Conservation (phyloP, 345 rosid genomes). For the Cardiospermum halicacabum region DNA sequence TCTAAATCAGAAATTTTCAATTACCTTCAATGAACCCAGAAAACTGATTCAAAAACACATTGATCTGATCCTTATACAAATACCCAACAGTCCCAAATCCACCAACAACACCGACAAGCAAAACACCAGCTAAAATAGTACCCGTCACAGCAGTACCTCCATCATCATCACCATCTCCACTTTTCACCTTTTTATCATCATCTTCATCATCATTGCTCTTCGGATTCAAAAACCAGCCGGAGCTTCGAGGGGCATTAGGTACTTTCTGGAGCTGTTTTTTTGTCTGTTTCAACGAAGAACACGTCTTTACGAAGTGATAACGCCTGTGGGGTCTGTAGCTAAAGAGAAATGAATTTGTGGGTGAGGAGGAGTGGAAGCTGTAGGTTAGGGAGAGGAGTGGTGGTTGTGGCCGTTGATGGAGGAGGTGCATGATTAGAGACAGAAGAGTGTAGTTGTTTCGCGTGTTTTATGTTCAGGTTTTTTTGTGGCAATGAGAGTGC, state of each 20-base stretch:
- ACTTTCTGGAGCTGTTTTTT: slow-evolving; percentile 55
- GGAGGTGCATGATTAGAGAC: slow-evolving; percentile 31
- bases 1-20: not conserved
- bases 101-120: slow-evolving; percentile 82
- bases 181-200: slow-evolving; percentile 24
- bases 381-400: slow-evolving; percentile 23
- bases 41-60: slow-evolving; percentile 69
- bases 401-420: slow-evolving; percentile 20
- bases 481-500: slow-evolving; percentile 10
- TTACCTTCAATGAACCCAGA: slow-evolving; percentile 88
- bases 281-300: slow-evolving; percentile 68
- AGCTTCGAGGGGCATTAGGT: slow-evolving; percentile 54
- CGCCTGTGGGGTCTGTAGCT: slow-evolving; percentile 59
- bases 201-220: slow-evolving; percentile 37
- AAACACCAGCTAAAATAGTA: slow-evolving; percentile 73
- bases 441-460: no score
- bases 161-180: slow-evolving; percentile 23
- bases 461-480: not conserved
- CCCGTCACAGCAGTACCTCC: slow-evolving; percentile 73
- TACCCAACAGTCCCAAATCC: slow-evolving; percentile 76
- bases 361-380: slow-evolving; percentile 24
- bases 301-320: slow-evolving; percentile 64
- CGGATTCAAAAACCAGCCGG: slow-evolving; percentile 64
- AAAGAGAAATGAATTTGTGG: slow-evolving; percentile 28
- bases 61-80: slow-evolving; percentile 75